Evolutionary conservation across 139 green algal genomes (phyloP).

Genomic region (Chlorella ohadii): DNA sequence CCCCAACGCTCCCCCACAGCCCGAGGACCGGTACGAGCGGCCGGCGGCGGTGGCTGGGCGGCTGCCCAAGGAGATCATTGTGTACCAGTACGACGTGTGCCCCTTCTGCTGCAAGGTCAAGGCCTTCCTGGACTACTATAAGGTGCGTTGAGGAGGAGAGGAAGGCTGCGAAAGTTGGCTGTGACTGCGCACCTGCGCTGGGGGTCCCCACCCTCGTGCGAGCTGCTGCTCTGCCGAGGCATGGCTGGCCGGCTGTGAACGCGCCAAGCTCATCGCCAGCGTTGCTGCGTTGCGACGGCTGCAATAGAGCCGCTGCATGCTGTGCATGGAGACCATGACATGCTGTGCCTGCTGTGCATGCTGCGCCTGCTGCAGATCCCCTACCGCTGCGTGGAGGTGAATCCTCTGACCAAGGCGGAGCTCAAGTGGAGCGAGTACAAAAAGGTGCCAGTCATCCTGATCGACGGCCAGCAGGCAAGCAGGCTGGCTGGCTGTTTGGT

Average conservation of each 20-base stretch:
- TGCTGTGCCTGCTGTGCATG: not conserved
- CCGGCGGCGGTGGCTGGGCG: not conserved
- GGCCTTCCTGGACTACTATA: constrained; percentile 94
- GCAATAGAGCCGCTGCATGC: no score
- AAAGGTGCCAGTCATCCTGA: constrained; percentile 67
- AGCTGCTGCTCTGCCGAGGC: no score
- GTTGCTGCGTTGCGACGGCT: no score
- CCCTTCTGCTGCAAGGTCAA: constrained; percentile 99
- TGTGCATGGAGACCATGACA: no score
- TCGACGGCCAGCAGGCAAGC: no score
- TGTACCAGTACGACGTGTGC: constrained; percentile 98
- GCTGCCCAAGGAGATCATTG: constrained; percentile 59
- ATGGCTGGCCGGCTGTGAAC: no score
- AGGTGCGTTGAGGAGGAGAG: no score
- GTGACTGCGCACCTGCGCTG: no score
- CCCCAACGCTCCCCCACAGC: not conserved
- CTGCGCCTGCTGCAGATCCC: constrained; percentile 71
- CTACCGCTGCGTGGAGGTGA: constrained; percentile 96
- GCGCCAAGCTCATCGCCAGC: no score
- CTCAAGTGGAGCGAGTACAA: constrained; percentile 87
- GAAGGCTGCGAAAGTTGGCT: no score
- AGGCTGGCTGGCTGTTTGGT: no score
- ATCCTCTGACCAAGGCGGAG: constrained; percentile 95
- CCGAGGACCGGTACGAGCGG: constrained; percentile 23
- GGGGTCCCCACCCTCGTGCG: no score